Base-by-base conservation (phyloP, 495 filamentous ascomycete genomes). In the Articulospora tetracladia region DNA sequence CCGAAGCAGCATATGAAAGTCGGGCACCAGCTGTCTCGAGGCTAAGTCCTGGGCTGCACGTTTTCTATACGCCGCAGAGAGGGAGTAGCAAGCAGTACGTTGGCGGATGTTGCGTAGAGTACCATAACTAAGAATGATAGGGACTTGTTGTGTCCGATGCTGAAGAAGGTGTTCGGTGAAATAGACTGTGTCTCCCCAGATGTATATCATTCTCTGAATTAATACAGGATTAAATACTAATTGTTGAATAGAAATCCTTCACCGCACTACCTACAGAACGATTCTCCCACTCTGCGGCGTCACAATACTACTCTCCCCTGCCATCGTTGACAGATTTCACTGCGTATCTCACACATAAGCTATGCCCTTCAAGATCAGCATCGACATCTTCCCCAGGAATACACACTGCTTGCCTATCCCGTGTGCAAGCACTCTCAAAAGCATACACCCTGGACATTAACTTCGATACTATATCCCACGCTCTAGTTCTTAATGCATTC, bases 1-100 rank as follows among this genome's bases (percentile, higher is more conserved):
- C 82, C 23, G 73, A 81, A 4, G 62, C 60, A 6, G 62, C 79
- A 1, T 90, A 87, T 66, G 70, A 79, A 30, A 69, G 82, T 1
- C 65, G 86, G 27, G 73, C 85, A 48, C 93, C 94, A 25, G 89
- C 93, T 67, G 72, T 81, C 27, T 87, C 92, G 53, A 82, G 87
- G 60, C 72, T 92, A 30, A 83, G 89, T 6, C 85, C 92, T 1
- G 94, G 94, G 23, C 76, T 98, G 11, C 92, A 97, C 79, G 77
- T 92, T 24, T 88, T 90, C 67, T 91, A 88, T 66, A 90, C 86
- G 0, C 87, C 90, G 10, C 66, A 61, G 39, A 58, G 51, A 28
- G 58, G 60, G 24, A 60, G 55, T 66, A 70, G 53, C 71, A 74
- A 52, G 66, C 80, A 76, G 63, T 70, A 71, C 1, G 63, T 59